phyloP scores from a whole-genome alignment of 1,284 basidiomycete species.

The Leccinum solheimii region DNA sequence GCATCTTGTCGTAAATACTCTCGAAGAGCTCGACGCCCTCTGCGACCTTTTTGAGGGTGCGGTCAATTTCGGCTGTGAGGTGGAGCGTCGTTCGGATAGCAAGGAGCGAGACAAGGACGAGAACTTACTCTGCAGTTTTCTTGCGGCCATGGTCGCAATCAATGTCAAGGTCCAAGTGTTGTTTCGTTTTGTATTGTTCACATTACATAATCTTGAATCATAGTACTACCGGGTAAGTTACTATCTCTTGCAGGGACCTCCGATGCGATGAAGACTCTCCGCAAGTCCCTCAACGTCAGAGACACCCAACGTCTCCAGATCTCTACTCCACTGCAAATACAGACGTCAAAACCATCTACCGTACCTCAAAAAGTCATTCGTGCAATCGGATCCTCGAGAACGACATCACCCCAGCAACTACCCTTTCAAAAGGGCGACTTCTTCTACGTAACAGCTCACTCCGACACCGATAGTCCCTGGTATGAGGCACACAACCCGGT shows the following conservation, averaged over 20 bases:
- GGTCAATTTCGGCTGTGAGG: constrained; percentile 87
- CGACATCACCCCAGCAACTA: constrained; percentile 85
- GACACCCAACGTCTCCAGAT: constrained; percentile 60
- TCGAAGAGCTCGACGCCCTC: constrained; percentile 96
- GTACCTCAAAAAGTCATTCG: constrained; percentile 85
- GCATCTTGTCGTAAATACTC: constrained; percentile 96
- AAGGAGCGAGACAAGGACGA: not conserved
- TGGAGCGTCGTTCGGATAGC: not conserved
- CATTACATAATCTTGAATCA: constrained; percentile 26
- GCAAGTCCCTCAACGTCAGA: constrained; percentile 73
- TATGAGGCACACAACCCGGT: constrained; percentile 93
- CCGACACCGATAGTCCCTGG: constrained; percentile 57
- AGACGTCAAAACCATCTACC: constrained; percentile 59
- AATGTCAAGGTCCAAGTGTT: not conserved
- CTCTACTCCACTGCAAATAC: constrained; percentile 67
- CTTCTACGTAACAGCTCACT: constrained; percentile 90
- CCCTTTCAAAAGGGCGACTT: constrained; percentile 95
- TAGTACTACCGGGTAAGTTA: not conserved
- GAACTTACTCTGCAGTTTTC: constrained; percentile 76
- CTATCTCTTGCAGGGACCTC: too few relatives aligned
- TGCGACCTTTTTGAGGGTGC: constrained; percentile 91
- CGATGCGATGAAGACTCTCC: constrained; percentile 76
- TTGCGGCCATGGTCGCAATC: constrained; percentile 64
- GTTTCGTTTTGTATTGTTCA: not conserved
- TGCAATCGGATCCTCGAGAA: constrained; percentile 71